Evolutionary conservation across 2,329 filamentous ascomycete genomes (phyloP).

Genomic region (Thyridium curvatum): DNA sequence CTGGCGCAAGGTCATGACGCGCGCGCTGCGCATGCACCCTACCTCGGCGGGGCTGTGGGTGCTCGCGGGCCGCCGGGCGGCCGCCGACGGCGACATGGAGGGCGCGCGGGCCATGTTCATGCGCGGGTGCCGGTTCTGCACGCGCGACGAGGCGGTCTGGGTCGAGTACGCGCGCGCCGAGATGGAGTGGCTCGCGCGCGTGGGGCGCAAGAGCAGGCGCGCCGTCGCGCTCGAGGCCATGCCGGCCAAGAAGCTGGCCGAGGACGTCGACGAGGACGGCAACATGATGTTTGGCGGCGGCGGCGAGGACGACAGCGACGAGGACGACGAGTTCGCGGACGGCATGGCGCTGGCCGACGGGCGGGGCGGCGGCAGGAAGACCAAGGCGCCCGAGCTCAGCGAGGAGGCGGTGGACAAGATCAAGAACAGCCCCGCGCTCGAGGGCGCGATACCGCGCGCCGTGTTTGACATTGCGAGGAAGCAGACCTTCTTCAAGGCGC

Average conservation of each 20-base stretch:
- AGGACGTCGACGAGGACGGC: constrained; percentile 41
- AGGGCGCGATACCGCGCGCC: constrained; percentile 87
- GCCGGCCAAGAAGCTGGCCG: constrained; percentile 31
- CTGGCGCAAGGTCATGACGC: constrained; percentile 57
- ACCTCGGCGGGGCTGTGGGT: constrained; percentile 80
- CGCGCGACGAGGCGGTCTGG: constrained; percentile 68
- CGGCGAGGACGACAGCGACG: constrained; percentile 38
- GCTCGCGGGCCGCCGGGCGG: constrained; percentile 72
- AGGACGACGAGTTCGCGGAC: constrained; percentile 41
- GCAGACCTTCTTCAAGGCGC: constrained; percentile 62
- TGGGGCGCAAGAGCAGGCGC: constrained; percentile 63
- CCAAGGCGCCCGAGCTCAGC: constrained; percentile 36
- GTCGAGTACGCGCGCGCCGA: constrained; percentile 86
- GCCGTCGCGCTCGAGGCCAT: constrained; percentile 29
- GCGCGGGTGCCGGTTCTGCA: constrained; percentile 85
- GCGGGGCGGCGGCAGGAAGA: constrained; percentile 27
- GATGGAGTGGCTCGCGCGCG: constrained; percentile 83
- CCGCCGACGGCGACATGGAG: constrained; percentile 79
- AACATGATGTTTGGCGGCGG: constrained; percentile 32
- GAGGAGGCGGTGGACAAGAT: constrained; percentile 43
- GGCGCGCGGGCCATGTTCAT: constrained; percentile 80
- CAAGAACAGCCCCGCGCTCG: constrained; percentile 73
- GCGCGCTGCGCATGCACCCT: constrained; percentile 79
- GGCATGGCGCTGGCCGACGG: constrained; percentile 36
- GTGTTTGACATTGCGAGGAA: constrained; percentile 84